These are phyloP conservation scores for Fragilaria crotonensis DNA, from an alignment of 108 stramenopile genomes.

Conservation along the genomic window DNA sequence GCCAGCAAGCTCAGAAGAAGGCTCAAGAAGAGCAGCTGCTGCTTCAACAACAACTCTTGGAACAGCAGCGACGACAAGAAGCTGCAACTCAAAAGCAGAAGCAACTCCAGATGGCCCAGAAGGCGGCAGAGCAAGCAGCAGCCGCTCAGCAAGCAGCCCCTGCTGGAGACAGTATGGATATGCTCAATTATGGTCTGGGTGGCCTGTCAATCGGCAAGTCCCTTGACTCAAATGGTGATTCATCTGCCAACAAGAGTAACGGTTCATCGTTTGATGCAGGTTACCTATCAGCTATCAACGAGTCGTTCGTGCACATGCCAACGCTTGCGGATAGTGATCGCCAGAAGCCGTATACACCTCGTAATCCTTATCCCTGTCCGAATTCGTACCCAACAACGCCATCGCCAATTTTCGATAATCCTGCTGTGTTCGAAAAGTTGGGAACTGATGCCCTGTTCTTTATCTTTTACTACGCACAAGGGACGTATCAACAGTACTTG, in stretches of 20 bases:
- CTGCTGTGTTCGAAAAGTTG: slow-evolving; percentile 92
- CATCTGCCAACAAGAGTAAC: slow-evolving; percentile 9
- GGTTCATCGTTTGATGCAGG: slow-evolving; percentile 1
- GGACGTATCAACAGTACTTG: slow-evolving; percentile 97
- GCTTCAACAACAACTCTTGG: slow-evolving; percentile 45
- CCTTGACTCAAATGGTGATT: slow-evolving; percentile 1
- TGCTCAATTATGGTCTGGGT: slow-evolving; percentile 53
- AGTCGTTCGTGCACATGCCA: slow-evolving; percentile 74
- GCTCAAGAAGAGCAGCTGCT: slow-evolving; percentile 41
- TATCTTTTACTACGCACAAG: slow-evolving; percentile 98
- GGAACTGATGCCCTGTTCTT: slow-evolving; percentile 98
- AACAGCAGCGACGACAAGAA: slow-evolving; percentile 55
- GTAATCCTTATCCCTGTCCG: slow-evolving; percentile 89
- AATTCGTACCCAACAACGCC: slow-evolving; percentile 87
- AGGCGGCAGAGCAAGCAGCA: slow-evolving; percentile 38
- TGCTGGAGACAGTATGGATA: slow-evolving; percentile 12
- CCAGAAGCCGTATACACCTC: slow-evolving; percentile 71
- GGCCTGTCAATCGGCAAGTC: slow-evolving; percentile 35
- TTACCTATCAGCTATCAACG: slow-evolving; percentile 30
- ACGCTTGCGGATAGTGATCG: slow-evolving; percentile 57
- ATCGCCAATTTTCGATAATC: slow-evolving; percentile 82
- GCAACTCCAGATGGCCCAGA: slow-evolving; percentile 43
- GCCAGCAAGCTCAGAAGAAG: slow-evolving; percentile 25
- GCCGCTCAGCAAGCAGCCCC: slow-evolving; percentile 20
- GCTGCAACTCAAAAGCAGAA: slow-evolving; percentile 47